phyloP scores from a whole-genome alignment of 208 protist genomes.

The Naegleria lovaniensis region DNA sequence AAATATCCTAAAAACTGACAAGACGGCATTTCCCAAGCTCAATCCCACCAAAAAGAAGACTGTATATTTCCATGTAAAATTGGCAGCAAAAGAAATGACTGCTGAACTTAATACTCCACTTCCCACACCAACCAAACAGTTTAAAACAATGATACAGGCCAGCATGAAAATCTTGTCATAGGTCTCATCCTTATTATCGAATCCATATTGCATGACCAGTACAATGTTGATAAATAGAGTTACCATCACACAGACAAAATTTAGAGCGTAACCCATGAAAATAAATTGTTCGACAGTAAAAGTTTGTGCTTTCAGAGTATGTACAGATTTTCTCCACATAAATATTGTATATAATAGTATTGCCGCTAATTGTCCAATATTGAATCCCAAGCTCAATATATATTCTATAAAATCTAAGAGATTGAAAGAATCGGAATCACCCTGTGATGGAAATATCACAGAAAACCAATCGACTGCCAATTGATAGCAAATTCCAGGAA shows the following conservation, averaged over 20 bases:
- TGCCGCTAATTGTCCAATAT: neutral
- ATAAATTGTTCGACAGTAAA: neutral
- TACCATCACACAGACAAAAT: neutral
- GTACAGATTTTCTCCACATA: slow-evolving; percentile 8
- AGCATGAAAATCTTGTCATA: neutral
- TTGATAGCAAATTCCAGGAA: neutral
- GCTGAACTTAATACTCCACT: neutral
- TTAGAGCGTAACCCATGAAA: neutral
- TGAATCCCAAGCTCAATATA: slow-evolving; percentile 2
- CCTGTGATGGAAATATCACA: neutral
- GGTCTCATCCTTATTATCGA: neutral
- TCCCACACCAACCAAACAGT: neutral
- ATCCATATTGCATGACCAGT: neutral
- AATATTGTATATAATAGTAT: neutral
- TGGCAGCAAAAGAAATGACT: slow-evolving; percentile 6
- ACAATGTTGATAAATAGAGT: neutral
- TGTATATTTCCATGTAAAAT: slow-evolving; percentile 13
- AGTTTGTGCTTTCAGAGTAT: neutral
- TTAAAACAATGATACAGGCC: neutral
- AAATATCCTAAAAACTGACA: neutral
- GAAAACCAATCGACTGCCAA: neutral
- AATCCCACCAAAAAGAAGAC: neutral
- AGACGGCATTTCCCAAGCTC: neutral
- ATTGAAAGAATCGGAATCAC: neutral
- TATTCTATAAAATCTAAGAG: neutral